Evolutionary conservation across 164 flowering plant species (phyloP), one percentile per base, ranked within the genome.

Genomic region (Buxus sempervirens): DNA sequence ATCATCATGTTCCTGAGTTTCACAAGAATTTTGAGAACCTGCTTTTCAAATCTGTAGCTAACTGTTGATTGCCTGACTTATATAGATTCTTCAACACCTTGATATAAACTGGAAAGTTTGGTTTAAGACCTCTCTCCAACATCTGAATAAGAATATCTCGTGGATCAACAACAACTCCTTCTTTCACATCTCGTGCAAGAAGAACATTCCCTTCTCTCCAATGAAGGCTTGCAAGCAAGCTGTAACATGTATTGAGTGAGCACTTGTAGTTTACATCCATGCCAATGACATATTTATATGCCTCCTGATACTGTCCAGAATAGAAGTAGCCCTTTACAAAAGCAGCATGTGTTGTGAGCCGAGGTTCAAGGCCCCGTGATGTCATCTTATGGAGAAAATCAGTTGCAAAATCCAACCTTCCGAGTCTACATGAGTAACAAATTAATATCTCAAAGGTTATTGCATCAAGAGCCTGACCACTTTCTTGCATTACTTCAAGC

Each of bases 111-210:
- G 78, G 28, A 70, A 80, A 78, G 32, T 82, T 64, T 49, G 93
- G 96, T 70, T 73, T 84, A 3, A 88, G 69, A 72, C 91, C 87
- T 62, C 76, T 87, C 14, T 79, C 79, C 10, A 87, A 80, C 96
- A 90, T 87, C 45, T 84, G 83, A 58, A 78, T 62, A 23, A 90
- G 85, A 75, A 85, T 69, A 14, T 78, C 74, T n/a, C 66, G 73
- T 5, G 90, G 87, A 61, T 70, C 66, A 21, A 78, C 65, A 36
- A 78, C 32, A 54, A 78, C 69, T 62, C 86, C 82, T 36, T 73
- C 75, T 53, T 70, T 76, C 53, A n/a, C 64, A 73, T 83, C 74
- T 18, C 66, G 73, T 4, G 90, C 88, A 62, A 70, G 65, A 23
- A 78, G 64, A 36, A 78, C 26, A 49, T 78, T 70, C 64, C 86